phyloP scores from a whole-genome alignment of 108 stramenopile species.

The Seminavis robusta region DNA sequence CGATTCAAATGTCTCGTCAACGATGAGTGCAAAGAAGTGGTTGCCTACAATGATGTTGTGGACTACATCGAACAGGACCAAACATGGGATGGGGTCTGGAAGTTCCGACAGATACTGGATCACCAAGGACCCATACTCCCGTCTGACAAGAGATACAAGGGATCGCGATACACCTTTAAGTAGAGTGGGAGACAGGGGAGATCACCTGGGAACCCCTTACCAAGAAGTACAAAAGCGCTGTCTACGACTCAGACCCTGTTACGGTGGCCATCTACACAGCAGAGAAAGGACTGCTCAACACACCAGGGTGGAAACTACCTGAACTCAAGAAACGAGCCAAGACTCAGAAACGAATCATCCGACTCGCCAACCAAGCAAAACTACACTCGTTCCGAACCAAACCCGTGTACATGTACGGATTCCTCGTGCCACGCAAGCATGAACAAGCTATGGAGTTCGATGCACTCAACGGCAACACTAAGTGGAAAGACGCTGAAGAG shows the following conservation, averaged over 20 bases:
- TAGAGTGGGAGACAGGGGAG: constrained; percentile 22
- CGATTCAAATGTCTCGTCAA: too few relatives aligned
- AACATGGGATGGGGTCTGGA: constrained; percentile 1
- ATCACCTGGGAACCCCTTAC: constrained; percentile 11
- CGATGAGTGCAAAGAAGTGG: background rate
- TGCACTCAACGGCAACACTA: constrained; percentile 26
- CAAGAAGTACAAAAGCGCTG: background rate
- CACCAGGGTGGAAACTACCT: too few relatives aligned
- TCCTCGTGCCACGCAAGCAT: constrained; percentile 13
- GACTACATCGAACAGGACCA: constrained; percentile 2
- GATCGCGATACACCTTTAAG: constrained; percentile 6
- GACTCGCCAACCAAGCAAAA: too few relatives aligned
- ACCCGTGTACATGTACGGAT: constrained; percentile 17
- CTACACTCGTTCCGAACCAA: too few relatives aligned
- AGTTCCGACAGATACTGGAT: constrained; percentile 2
- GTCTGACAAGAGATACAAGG: constrained; percentile 1
- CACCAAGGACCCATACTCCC: constrained; percentile 16
- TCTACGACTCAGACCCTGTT: background rate
- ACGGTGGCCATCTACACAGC: too few relatives aligned
- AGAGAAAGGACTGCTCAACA: too few relatives aligned
- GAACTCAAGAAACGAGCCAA: too few relatives aligned
- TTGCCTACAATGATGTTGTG: constrained; percentile 9
- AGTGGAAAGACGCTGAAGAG: constrained; percentile 25
- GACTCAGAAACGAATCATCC: too few relatives aligned
- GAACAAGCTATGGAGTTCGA: constrained; percentile 26